Base-by-base conservation (phyloP, 2,329 filamentous ascomycete species). In the Sporothrix variecibatus region DNA sequence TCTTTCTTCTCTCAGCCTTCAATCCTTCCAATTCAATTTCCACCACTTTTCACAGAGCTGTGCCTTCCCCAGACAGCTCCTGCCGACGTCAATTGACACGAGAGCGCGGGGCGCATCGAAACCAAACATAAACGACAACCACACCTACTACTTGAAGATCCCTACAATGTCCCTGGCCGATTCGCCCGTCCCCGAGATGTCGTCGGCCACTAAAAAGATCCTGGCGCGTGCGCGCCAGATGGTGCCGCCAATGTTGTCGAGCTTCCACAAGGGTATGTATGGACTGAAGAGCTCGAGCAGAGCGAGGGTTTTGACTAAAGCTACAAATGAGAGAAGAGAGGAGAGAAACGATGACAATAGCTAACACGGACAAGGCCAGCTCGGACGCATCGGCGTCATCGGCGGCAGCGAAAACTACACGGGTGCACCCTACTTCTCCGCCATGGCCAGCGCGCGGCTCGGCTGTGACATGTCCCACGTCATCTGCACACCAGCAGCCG, bases 401-500 rank as follows among this genome's bases (percentile, higher is more conserved):
- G 96, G 96, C 71, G 96, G 96, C 56, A 97, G 94, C 80, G 91
- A 95, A 81, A 95, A 98, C 83, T 99, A 98, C 82, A 98, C 96
- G 1, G 96, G 96, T 51, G 96, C 96, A 74, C 96, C 96, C 15
- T 99, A 97, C 85, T 99, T 99, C 84, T 98, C 95, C 26, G 95
- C 95, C 77, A 98, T 98, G 91, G 96, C 96, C 15, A 97, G 94
- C 77, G 96, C 96, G 65, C 90, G 93, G 79, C 85, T 98, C 74
- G 96, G 95, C 4, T 94, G 92, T 79, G 94, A 97, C 80, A 93
- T 97, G 94, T 94, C 92, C 77, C 95, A 98, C 84, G 92, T 99
- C 76, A 97, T 99, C 80, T 99, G 96, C 86, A 97, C 97, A 75
- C 94, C 93, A 11, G 92, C 89, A 72, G 96, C 96, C 2, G 94